Evolutionary conservation across 495 filamentous ascomycete species (phyloP).

Genomic region (Letharia lupina): DNA sequence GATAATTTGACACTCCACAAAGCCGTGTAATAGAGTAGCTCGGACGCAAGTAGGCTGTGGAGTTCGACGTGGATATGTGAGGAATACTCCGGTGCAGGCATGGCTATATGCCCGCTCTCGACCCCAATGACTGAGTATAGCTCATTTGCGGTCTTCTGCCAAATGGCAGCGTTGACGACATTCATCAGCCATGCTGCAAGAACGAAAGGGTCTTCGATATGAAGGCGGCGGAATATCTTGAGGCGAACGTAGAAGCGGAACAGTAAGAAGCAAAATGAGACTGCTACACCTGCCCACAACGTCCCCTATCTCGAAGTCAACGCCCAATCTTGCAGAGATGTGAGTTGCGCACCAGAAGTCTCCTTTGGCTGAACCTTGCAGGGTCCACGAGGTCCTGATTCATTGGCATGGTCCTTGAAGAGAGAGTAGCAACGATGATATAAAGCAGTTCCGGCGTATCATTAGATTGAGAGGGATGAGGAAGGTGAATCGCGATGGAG

Average conservation of each 20-base stretch:
- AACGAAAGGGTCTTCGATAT: constrained; percentile 25
- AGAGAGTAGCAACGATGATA: neutral
- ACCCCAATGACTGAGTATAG: neutral
- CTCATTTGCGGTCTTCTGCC: constrained; percentile 15
- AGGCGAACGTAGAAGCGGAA: constrained; percentile 26
- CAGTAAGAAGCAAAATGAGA: constrained; percentile 17
- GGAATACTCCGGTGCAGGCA: neutral
- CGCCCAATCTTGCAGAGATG: neutral
- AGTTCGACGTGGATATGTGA: neutral
- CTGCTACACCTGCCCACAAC: neutral
- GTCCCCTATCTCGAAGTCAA: neutral
- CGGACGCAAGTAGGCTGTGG: neutral
- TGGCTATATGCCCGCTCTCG: neutral
- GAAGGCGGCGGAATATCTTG: constrained; percentile 21
- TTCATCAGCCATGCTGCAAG: constrained; percentile 24
- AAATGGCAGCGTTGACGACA: constrained; percentile 21
- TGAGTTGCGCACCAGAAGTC: neutral
- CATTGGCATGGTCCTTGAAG: neutral
- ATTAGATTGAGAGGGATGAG: neutral
- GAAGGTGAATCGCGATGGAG: neutral
- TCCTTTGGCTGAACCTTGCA: neutral
- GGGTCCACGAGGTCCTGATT: neutral
- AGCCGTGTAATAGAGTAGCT: constrained; percentile 24
- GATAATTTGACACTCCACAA: constrained; percentile 28
- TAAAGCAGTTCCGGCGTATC: neutral